A percentile compares a stretch with the other conserved stretches of the same genome.
phyloP scores from a whole-genome alignment of 768 basidiomycete species.

The Tremella yokohamensis region DNA sequence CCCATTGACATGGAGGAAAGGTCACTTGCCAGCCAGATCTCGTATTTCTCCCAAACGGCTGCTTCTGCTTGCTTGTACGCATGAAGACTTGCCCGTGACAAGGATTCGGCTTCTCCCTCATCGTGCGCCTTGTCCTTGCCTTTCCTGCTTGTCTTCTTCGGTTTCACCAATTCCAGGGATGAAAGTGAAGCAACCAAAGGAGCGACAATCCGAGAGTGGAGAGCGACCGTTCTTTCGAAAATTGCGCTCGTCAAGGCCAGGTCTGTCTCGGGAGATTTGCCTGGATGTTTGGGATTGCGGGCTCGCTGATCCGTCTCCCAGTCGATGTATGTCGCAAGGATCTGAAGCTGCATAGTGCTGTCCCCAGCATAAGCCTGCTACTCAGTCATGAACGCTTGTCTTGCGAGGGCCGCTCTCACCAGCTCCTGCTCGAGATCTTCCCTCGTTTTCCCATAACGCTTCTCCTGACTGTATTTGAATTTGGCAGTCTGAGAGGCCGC shows the following conservation, averaged over 20 bases:
- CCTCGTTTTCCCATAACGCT: conserved; percentile 55
- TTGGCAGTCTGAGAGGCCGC: conserved; percentile 62
- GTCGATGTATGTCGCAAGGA: conserved; percentile 24
- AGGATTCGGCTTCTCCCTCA: conserved; percentile 3
- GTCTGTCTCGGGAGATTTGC: conserved; percentile 19
- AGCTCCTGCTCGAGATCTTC: conserved; percentile 37
- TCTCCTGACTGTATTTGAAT: conserved; percentile 67
- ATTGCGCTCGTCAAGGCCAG: conserved; percentile 18
- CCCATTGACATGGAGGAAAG: too few species aligned
- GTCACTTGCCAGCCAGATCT: conserved; percentile 31
- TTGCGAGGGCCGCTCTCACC: conserved; percentile 6
- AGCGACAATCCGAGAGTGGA: conserved; percentile 13
- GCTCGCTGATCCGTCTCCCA: conserved; percentile 40
- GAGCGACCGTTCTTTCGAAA: conserved; percentile 31
- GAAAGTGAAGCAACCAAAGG: not conserved
- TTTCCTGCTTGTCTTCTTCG: conserved; percentile 18
- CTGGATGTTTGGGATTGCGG: conserved; percentile 13
- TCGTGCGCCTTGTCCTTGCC: conserved; percentile 17
- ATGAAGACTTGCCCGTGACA: conserved; percentile 6
- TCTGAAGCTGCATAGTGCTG: conserved; percentile 5
- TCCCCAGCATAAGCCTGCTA: not conserved
- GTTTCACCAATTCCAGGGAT: not conserved
- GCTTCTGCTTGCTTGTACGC: conserved; percentile 41
- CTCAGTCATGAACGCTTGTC: not conserved
- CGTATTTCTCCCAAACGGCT: conserved; percentile 37